These are phyloP conservation scores for Kodamaea suecica DNA, from an alignment of 1,139 yeast species.

Conservation along the genomic window DNA sequence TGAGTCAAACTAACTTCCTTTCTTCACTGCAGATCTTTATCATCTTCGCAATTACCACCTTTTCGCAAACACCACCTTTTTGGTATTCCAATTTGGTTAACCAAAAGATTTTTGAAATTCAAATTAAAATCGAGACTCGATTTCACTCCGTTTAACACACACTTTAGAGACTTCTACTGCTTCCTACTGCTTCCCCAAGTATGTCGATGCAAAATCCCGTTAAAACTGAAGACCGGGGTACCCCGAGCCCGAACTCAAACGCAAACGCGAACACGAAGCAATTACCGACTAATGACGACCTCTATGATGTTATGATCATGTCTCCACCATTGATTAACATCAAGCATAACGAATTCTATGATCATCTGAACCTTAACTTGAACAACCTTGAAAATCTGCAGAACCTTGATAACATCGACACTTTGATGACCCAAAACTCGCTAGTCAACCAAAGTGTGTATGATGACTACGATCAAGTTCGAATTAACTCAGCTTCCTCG, in stretches of 20 bases:
- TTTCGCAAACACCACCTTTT: too few relatives aligned
- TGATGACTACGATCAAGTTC: conserved; percentile 1
- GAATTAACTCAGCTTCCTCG: conserved; percentile 4
- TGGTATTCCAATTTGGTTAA: too few relatives aligned
- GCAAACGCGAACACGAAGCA: too few relatives aligned
- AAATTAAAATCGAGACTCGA: too few relatives aligned
- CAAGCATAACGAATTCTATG: neutral
- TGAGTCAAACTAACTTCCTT: too few relatives aligned
- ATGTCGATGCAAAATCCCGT: too few relatives aligned
- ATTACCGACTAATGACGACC: conserved; percentile 6
- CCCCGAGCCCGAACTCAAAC: neutral
- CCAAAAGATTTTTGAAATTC: too few relatives aligned
- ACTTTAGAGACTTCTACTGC: too few relatives aligned
- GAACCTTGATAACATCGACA: neutral
- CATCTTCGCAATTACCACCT: too few relatives aligned
- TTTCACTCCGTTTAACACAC: too few relatives aligned
- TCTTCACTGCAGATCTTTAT: too few relatives aligned
- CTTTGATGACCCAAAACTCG: neutral
- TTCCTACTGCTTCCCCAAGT: neutral
- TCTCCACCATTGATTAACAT: conserved; percentile 10
- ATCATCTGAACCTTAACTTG: neutral
- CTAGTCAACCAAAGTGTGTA: neutral
- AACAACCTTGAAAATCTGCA: neutral
- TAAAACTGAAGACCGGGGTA: neutral
- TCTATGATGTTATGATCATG: conserved; percentile 14